Evolutionary conservation across 768 basidiomycete genomes (phyloP).

Genomic region (Collybiopsis confluens): DNA sequence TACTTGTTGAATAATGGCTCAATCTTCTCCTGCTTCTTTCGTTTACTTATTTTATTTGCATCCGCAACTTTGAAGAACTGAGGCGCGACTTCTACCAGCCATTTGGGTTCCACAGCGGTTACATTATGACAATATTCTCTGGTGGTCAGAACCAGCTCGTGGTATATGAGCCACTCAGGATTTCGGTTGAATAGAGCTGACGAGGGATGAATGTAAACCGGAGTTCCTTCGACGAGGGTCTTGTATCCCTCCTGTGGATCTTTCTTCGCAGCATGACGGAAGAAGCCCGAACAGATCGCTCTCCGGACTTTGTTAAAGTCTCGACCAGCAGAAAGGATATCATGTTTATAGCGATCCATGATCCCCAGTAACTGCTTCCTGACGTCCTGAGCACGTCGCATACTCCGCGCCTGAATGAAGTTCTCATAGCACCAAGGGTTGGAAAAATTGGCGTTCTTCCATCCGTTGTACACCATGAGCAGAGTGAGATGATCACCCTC

Average conservation of each 20-base stretch:
- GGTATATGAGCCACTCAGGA: conserved; percentile 95
- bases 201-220: conserved; percentile 97
- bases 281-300: conserved; percentile 96
- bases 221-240: conserved; percentile 95
- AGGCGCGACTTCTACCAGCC: conserved; percentile 96
- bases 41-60: conserved; percentile 94
- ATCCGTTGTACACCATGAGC: conserved; percentile 95
- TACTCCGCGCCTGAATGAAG: conserved; percentile 96
- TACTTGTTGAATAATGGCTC: conserved; percentile 95
- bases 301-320: conserved; percentile 92
- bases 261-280: conserved; percentile 98
- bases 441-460: conserved; percentile 94
- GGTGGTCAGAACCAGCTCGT: conserved; percentile 95
- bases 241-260: conserved; percentile 98
- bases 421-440: conserved; percentile 99
- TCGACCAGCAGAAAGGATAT: conserved; percentile 86
- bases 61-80: conserved; percentile 99
- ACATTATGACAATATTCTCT: conserved; percentile 92
- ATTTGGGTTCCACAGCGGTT: conserved; percentile 95
- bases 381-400: conserved; percentile 96
- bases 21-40: conserved; percentile 95
- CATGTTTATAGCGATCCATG: conserved; percentile 98
- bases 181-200: conserved; percentile 95
- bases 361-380: conserved; percentile 96
- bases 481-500: conserved; percentile 95